Evolutionary conservation across 1,284 basidiomycete genomes (phyloP).

Genomic region (Gymnopus androsaceus): DNA sequence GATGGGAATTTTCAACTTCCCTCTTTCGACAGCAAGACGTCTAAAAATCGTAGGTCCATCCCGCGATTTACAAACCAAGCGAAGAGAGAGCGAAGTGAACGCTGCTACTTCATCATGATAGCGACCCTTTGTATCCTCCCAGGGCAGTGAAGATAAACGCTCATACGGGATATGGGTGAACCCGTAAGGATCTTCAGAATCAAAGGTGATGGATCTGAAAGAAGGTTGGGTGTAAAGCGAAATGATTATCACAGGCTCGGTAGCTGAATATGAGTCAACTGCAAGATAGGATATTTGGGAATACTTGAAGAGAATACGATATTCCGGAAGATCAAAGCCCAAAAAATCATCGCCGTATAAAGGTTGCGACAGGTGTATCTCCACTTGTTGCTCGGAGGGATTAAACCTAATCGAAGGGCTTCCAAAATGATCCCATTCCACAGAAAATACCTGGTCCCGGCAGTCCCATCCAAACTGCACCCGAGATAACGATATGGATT

Average conservation of each 20-base stretch:
- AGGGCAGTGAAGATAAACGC: neutral
- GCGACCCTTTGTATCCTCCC: neutral
- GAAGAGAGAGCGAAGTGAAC: conserved; percentile 50
- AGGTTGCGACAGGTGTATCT: no score
- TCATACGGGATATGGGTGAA: conserved; percentile 27
- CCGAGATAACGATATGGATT: no score
- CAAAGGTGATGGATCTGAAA: no score
- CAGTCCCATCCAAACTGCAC: conserved; percentile 62
- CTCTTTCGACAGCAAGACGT: conserved; percentile 36
- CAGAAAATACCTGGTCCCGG: conserved; percentile 53
- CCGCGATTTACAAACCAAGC: conserved; percentile 43
- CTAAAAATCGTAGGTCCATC: conserved; percentile 41
- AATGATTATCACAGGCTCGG: conserved; percentile 42
- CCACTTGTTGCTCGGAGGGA: no score
- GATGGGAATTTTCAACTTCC: conserved; percentile 34
- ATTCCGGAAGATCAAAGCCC: no score
- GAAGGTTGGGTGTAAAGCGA: conserved; percentile 45
- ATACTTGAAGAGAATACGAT: conserved; percentile 49
- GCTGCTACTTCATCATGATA: conserved; percentile 35
- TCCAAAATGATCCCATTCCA: conserved; percentile 51
- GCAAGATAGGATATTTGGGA: conserved; percentile 43
- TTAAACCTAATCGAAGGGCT: neutral
- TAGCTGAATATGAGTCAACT: conserved; percentile 32
- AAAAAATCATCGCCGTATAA: no score
- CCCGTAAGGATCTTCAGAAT: no score